phyloP scores from a whole-genome alignment of 441 rosid species.

The Pelargonium myrrhifolium region DNA sequence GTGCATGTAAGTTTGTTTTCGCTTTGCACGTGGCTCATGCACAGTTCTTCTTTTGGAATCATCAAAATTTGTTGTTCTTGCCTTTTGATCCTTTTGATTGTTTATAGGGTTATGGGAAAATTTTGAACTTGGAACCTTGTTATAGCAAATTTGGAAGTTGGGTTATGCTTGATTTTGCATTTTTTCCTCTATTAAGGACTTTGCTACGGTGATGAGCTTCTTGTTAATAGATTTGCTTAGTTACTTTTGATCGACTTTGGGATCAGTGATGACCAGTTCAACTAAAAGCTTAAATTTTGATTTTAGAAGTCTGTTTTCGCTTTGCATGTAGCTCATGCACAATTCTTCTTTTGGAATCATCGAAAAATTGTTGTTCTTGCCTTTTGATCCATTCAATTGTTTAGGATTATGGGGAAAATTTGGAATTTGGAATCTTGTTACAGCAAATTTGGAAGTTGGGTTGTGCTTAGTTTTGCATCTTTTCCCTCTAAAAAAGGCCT shows the following conservation, averaged over 20 bases:
- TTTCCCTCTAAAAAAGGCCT: background rate
- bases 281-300: too few species aligned
- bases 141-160: background rate
- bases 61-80: background rate
- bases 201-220: too few species aligned
- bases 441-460: background rate
- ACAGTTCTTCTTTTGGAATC: too few species aligned
- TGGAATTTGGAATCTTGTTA: background rate
- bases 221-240: too few species aligned
- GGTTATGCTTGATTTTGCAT: background rate
- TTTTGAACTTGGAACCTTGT: background rate
- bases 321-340: too few species aligned
- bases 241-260: too few species aligned
- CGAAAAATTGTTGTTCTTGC: background rate
- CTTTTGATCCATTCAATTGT: background rate
- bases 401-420: constrained; percentile 7
- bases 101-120: constrained; percentile 8
- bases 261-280: too few species aligned
- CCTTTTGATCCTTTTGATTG: background rate
- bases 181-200: background rate
- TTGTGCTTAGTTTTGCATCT: background rate
- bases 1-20: too few species aligned
- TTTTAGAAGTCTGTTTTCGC: too few species aligned
- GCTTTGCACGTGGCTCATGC: too few species aligned
- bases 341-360: too few species aligned